Percentiles rank a stretch among this genome's conserved stretches.
Conservation (phyloP, 257 asterid species). For the Asclepias syriaca region DNA sequence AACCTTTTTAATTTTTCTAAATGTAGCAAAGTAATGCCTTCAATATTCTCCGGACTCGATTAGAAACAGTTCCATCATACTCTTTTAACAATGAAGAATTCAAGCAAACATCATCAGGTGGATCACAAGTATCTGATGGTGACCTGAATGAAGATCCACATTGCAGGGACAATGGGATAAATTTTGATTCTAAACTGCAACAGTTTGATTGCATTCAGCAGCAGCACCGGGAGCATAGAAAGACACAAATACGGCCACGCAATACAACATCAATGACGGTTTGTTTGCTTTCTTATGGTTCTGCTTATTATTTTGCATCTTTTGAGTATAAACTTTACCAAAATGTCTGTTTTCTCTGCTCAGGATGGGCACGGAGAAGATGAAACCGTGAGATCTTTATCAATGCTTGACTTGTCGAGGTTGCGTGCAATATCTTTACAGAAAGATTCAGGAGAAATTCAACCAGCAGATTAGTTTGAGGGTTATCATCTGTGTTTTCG, state of each 20-base stretch:
- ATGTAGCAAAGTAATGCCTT: conserved; percentile 98
- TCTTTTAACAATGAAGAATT: conserved; percentile 61
- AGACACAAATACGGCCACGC: conserved; percentile 45
- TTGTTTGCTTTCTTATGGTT: conserved; percentile 16
- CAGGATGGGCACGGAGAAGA: conserved; percentile 71
- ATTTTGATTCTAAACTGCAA: conserved; percentile 59
- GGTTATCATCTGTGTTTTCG: conserved; percentile 12
- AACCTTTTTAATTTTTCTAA: conserved; percentile 6
- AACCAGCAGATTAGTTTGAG: not conserved
- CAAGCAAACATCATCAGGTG: conserved; percentile 43
- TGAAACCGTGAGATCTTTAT: conserved; percentile 43
- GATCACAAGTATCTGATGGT: conserved; percentile 48
- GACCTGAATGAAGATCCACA: conserved; percentile 37
- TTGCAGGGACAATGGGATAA: conserved; percentile 44
- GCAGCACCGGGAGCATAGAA: conserved; percentile 61
- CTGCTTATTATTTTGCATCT: not conserved
- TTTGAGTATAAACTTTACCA: not conserved
- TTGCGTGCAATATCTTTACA: conserved; percentile 45
- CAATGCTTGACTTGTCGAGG: conserved; percentile 39
- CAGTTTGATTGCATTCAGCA: conserved; percentile 75
- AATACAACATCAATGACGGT: conserved; percentile 54
- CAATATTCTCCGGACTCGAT: conserved; percentile 81
- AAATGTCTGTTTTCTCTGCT: not conserved
- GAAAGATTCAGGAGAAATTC: conserved; percentile 60
- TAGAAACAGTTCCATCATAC: conserved; percentile 84